These are phyloP conservation scores for Thraustochytrium striatum DNA, from an alignment of 352 stramenopile species.

Conservation along the genomic window DNA sequence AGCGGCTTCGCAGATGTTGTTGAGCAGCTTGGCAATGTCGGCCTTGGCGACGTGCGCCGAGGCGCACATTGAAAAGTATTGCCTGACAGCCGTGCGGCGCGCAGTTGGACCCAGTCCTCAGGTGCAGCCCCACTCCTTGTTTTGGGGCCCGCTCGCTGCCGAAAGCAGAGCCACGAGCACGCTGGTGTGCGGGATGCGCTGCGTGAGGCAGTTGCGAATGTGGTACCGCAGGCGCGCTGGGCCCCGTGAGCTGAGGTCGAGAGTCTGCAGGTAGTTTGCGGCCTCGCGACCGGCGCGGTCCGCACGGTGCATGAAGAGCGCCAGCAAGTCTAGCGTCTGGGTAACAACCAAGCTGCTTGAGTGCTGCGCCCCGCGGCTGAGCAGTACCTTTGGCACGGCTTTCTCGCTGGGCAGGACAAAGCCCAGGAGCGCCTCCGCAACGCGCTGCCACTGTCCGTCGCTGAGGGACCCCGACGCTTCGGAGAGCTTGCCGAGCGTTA, in stretches of 20 bases:
- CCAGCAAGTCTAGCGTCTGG: constrained; percentile 8
- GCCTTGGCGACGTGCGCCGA: too few species aligned
- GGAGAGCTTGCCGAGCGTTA: neutral
- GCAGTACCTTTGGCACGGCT: neutral
- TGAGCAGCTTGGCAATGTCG: neutral
- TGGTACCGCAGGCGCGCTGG: neutral
- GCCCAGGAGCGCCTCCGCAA: neutral
- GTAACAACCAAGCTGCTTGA: constrained; percentile 2
- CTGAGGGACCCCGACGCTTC: neutral
- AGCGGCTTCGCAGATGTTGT: neutral
- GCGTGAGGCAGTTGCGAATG: neutral
- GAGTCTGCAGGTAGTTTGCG: neutral
- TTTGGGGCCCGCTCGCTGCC: neutral
- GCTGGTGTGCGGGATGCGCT: constrained; percentile 22
- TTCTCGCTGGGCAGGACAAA: neutral
- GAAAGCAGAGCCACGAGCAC: neutral
- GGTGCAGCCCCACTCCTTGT: neutral
- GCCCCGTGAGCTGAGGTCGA: neutral
- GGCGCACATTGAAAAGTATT: neutral
- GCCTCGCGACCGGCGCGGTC: neutral
- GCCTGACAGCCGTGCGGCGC: neutral
- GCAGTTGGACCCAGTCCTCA: constrained; percentile 8
- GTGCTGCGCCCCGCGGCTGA: constrained; percentile 30
- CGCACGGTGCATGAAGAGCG: neutral
- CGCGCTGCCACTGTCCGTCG: neutral